Percentiles rank a stretch among this genome's conserved stretches.
These are phyloP conservation scores for Lactarius psammicola DNA, from an alignment of 768 basidiomycete species.

Conservation along the genomic window DNA sequence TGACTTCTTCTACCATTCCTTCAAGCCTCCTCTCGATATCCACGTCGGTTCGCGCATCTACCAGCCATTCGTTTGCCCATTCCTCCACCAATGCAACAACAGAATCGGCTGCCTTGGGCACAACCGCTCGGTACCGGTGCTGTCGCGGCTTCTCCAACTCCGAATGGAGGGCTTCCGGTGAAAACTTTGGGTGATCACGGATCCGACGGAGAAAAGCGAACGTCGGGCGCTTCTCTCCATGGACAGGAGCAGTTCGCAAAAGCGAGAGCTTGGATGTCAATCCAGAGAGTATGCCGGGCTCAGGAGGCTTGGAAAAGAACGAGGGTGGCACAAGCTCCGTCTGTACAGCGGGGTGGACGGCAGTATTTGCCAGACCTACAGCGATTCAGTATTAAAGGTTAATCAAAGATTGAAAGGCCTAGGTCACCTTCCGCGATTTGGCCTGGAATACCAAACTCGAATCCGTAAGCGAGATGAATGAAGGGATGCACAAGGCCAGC, in stretches of 20 bases:
- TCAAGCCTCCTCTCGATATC: constrained; percentile 39
- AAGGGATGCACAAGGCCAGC: constrained; percentile 61
- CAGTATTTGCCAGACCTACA: constrained; percentile 56
- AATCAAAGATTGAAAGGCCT: neutral
- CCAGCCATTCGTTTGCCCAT: constrained; percentile 29
- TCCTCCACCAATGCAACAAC: constrained; percentile 27
- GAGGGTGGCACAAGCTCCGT: constrained; percentile 37
- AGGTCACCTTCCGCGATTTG: constrained; percentile 58
- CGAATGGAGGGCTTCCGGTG: constrained; percentile 18
- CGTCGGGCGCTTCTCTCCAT: constrained; percentile 39
- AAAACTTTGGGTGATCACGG: constrained; percentile 45
- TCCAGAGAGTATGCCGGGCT: constrained; percentile 23
- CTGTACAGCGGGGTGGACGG: constrained; percentile 45
- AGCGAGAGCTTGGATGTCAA: constrained; percentile 32
- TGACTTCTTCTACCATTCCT: constrained; percentile 62
- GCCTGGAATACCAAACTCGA: constrained; percentile 60
- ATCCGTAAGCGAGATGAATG: constrained; percentile 61
- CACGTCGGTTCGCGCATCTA: constrained; percentile 20
- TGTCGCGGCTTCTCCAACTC: neutral
- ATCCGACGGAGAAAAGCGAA: constrained; percentile 56
- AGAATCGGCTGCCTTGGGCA: constrained; percentile 22
- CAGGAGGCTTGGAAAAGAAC: constrained; percentile 28
- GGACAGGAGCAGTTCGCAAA: constrained; percentile 24
- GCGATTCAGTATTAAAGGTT: neutral
- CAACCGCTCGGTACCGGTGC: constrained; percentile 27